A percentile compares a stretch with the other conserved stretches of the same genome.
Evolutionary conservation across 2,329 filamentous ascomycete species (phyloP).

Genomic region (Clarireedia paspali): DNA sequence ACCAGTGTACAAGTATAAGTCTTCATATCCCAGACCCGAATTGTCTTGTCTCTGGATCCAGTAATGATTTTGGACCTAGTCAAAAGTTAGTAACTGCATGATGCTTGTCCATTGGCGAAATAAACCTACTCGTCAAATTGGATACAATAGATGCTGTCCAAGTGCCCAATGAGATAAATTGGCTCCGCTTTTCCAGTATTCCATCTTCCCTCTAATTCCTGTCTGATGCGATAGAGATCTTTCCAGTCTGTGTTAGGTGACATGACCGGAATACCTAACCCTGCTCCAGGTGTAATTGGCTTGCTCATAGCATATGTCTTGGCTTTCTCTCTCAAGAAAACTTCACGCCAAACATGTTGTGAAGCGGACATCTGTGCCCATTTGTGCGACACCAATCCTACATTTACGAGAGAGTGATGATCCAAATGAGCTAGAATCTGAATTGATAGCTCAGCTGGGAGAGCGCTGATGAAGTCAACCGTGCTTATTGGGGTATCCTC

Average conservation of each 20-base stretch:
- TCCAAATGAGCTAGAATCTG: constrained; percentile 51
- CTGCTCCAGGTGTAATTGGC: constrained; percentile 44
- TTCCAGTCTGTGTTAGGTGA: constrained; percentile 71
- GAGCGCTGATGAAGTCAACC: constrained; percentile 48
- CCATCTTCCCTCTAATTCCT: constrained; percentile 74
- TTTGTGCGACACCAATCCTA: constrained; percentile 40
- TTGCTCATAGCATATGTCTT: constrained; percentile 50
- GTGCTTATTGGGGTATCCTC: constrained; percentile 40
- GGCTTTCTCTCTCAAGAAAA: constrained; percentile 54
- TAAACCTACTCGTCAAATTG: constrained; percentile 88
- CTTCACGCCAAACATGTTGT: constrained; percentile 56
- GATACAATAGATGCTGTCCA: constrained; percentile 93
- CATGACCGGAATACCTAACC: constrained; percentile 48
- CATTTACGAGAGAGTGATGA: constrained; percentile 41
- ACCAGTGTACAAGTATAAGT: constrained; percentile 79
- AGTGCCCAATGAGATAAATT: constrained; percentile 86
- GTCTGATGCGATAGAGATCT: constrained; percentile 71
- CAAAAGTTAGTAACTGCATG: constrained; percentile 29
- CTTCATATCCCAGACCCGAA: constrained; percentile 92
- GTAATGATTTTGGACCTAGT: constrained; percentile 86
- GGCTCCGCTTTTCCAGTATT: constrained; percentile 68
- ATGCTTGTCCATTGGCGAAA: neutral
- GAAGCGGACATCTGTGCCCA: constrained; percentile 44
- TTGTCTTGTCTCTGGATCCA: constrained; percentile 89
- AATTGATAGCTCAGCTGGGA: constrained; percentile 52